Evolutionary conservation across 2,329 filamentous ascomycete genomes (phyloP), one percentile per base, ranked within the genome.

Genomic region (Pseudocercospora crystallina): DNA sequence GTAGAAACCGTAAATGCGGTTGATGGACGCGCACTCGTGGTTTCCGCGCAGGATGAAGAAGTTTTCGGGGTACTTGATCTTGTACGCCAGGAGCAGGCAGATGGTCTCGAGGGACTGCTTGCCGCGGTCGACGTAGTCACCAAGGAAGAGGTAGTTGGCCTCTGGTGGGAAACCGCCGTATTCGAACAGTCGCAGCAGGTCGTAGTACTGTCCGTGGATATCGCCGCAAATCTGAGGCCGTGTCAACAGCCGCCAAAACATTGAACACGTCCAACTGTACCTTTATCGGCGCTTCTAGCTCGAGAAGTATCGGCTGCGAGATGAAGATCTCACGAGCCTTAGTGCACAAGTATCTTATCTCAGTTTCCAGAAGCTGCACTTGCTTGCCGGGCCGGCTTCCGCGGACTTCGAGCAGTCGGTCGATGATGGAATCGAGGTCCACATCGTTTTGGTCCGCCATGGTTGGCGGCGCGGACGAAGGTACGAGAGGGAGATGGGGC

Each of bases 11-110:
- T 99, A 99, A 74, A 97, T 95, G 69, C 94, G 90, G 79, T 95
- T 99, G 80, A 99, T 95, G 46, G 89, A 95, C 53, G 94, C 94
- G 76, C 94, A 97, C 76, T 99, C 94, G 80, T 99, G 94, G 80
- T 99, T 99, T 59, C 94, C 94, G 63, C 94, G 90, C 53, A 99
- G 84, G 62, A 99, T 88, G 80, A 99, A 99, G 79, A 99, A 97
- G 80, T 99, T 99, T 77, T 99, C 94, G 42, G 94, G 94, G 72
- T 96, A 97, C 79, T 97, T 97, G 83, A 99, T 95, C 84, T 99
- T 99, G 84, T 97, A 99, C 57, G 90, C 90, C 44, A 99, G 83
- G 50, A 99, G 82, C 59, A 99, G 80, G 78, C 90, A 96, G 75
- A 99, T 97, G 62, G 94, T 97, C 80, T 99, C 94, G 47, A 99